Evolutionary conservation across 192 early-diverging fungal species (phyloP).

Genomic region (Polychytrium aggregatum): DNA sequence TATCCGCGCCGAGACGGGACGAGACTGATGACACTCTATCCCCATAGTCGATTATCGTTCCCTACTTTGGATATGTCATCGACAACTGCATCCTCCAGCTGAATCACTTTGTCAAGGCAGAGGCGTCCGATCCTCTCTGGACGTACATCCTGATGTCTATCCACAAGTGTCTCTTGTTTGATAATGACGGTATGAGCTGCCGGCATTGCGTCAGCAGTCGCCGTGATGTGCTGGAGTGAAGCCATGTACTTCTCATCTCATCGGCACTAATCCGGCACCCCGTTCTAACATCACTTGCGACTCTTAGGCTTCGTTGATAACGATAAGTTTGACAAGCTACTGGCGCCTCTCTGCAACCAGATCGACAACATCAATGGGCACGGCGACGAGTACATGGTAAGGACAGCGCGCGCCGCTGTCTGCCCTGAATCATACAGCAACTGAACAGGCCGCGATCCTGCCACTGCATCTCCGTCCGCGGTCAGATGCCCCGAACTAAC

Average conservation of each 20-base stretch:
- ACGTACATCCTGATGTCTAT: constrained; percentile 56
- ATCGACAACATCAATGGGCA: constrained; percentile 39
- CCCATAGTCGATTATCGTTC: constrained; percentile 58
- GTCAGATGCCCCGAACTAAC: constrained; percentile 18
- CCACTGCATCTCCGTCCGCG: background rate
- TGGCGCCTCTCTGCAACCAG: constrained; percentile 64
- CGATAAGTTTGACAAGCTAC: constrained; percentile 65
- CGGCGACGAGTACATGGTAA: constrained; percentile 21
- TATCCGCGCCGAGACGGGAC: no score
- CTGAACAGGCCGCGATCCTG: no score
- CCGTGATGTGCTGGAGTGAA: constrained; percentile 3
- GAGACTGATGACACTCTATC: no score
- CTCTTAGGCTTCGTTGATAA: constrained; percentile 52
- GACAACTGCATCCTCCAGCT: constrained; percentile 47
- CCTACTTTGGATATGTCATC: constrained; percentile 68
- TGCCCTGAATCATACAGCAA: no score
- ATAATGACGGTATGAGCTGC: constrained; percentile 21
- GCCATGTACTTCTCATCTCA: constrained; percentile 1
- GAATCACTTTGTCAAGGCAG: constrained; percentile 23
- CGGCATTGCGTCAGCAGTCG: constrained; percentile 3
- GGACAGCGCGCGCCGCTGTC: no score
- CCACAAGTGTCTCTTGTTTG: constrained; percentile 34
- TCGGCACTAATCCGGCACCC: no score
- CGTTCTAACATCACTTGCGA: no score
- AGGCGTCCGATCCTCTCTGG: constrained; percentile 56